Evolutionary conservation across 2,329 filamentous ascomycete genomes (phyloP).

Genomic region (Berkeleyomyces basicola): DNA sequence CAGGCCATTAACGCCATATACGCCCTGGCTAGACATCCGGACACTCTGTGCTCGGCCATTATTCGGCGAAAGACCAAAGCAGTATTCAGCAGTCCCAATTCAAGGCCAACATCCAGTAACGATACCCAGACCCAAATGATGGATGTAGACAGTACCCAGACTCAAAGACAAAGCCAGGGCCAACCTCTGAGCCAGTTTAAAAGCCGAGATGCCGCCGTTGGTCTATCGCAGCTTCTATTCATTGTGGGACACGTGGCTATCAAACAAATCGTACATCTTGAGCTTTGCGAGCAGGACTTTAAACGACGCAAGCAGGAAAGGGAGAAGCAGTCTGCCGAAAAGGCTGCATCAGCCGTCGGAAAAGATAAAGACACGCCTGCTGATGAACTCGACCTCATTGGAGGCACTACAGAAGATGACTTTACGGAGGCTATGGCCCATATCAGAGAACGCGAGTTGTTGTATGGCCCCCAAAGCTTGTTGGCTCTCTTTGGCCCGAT

Average conservation of each 20-base stretch:
- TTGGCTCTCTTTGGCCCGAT: conserved; percentile 83
- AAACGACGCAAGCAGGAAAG: conserved; percentile 89
- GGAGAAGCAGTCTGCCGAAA: conserved; percentile 44
- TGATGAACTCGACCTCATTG: conserved; percentile 90
- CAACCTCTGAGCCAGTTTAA: conserved; percentile 26
- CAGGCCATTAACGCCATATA: conserved; percentile 95
- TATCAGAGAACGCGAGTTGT: conserved; percentile 66
- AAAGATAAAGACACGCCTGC: conserved; percentile 48
- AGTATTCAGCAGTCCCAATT: conserved; percentile 44
- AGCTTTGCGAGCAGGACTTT: conserved; percentile 94
- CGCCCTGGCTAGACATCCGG: conserved; percentile 80
- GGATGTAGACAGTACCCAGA: conserved; percentile 16
- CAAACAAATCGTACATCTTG: conserved; percentile 96
- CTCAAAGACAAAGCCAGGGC: conserved; percentile 19
- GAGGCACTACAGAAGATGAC: conserved; percentile 86
- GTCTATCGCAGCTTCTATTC: conserved; percentile 80
- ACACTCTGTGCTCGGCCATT: conserved; percentile 81
- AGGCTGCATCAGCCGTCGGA: conserved; percentile 26
- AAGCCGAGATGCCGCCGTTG: conserved; percentile 48
- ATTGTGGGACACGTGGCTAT: conserved; percentile 93
- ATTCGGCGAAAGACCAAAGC: conserved; percentile 70
- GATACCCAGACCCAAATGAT: conserved; percentile 22
- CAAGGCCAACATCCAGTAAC: conserved; percentile 19
- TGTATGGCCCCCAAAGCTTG: conserved; percentile 69
- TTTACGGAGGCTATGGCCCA: conserved; percentile 76